Conservation (phyloP, 805 yeast species). For the Yarrowia alimentaria region DNA sequence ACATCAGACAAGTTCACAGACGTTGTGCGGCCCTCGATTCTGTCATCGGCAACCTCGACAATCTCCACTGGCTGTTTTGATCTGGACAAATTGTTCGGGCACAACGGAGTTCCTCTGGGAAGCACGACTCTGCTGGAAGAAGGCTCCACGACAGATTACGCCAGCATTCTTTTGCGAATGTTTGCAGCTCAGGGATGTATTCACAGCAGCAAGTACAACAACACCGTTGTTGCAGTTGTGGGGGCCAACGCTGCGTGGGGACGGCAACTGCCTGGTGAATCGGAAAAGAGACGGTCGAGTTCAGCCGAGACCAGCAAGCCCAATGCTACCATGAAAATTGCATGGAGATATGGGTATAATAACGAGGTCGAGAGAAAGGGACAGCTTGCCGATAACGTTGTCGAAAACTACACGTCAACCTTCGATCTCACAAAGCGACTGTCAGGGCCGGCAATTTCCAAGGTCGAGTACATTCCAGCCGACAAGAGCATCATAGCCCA, state of each 20-base stretch:
- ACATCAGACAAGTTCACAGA: too few relatives aligned
- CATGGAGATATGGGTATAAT: constrained; percentile 82
- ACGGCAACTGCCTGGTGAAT: constrained; percentile 71
- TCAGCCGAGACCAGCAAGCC: too few relatives aligned
- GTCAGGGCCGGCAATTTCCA: constrained; percentile 31
- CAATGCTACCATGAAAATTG: constrained; percentile 83
- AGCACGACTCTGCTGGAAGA: constrained; percentile 71
- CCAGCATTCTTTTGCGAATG: constrained; percentile 63
- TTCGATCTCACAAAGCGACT: constrained; percentile 76
- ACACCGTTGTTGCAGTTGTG: constrained; percentile 61
- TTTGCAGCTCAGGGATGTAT: constrained; percentile 76
- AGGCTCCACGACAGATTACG: constrained; percentile 83
- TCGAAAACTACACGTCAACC: constrained; percentile 41
- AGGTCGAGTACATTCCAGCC: constrained; percentile 1
- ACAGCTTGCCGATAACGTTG: neutral
- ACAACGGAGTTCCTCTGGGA: constrained; percentile 85
- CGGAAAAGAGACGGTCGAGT: constrained; percentile 55
- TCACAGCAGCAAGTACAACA: constrained; percentile 51
- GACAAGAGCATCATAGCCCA: constrained; percentile 40
- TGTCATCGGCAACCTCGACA: constrained; percentile 64
- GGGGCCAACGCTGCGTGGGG: constrained; percentile 61
- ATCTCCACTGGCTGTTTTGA: constrained; percentile 79
- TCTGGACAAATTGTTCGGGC: constrained; percentile 70
- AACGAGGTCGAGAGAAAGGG: constrained; percentile 33
- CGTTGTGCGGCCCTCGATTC: constrained; percentile 76